Conservation (phyloP, 345 rosid species). For the Boechera stricta region DNA sequence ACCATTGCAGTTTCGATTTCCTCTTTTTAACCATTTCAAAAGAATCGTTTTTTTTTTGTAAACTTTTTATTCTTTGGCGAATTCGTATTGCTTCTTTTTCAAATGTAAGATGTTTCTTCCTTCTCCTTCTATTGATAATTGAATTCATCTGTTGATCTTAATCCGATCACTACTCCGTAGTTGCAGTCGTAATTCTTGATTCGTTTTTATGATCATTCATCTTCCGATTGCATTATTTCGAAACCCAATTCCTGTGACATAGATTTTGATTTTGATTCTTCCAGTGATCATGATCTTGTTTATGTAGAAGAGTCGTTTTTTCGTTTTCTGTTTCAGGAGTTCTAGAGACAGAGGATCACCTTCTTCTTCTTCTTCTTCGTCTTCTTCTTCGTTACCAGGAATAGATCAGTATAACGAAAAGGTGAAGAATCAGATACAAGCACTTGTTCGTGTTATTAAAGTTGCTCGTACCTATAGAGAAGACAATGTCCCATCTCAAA, state of each 20-base stretch:
- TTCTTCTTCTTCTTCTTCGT: constrained; percentile 10
- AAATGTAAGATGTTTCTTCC: constrained; percentile 32
- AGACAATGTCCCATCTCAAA: constrained; percentile 56
- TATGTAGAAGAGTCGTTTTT: not conserved
- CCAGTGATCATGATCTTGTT: not conserved
- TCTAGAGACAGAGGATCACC: constrained; percentile 27
- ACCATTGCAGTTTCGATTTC: constrained; percentile 25
- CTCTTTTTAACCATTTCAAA: constrained; percentile 1
- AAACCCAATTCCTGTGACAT: not conserved
- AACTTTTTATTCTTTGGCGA: not conserved
- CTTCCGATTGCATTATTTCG: not conserved
- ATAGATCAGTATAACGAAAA: constrained; percentile 53
- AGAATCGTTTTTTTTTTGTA: not conserved
- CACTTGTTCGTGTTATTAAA: constrained; percentile 54
- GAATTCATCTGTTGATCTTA: not conserved
- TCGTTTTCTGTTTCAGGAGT: constrained; percentile 31
- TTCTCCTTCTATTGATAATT: not conserved
- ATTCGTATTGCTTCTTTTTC: not conserved
- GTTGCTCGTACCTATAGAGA: constrained; percentile 50
- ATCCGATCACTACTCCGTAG: not conserved
- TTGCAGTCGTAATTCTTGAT: not conserved
- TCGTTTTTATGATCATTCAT: constrained; percentile 5
- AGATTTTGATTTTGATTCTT: not conserved
- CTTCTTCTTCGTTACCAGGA: constrained; percentile 17
- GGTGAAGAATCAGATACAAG: constrained; percentile 52